These are phyloP conservation scores for Myxozyma neotropica DNA, from an alignment of 805 yeast species.

Conservation along the genomic window DNA sequence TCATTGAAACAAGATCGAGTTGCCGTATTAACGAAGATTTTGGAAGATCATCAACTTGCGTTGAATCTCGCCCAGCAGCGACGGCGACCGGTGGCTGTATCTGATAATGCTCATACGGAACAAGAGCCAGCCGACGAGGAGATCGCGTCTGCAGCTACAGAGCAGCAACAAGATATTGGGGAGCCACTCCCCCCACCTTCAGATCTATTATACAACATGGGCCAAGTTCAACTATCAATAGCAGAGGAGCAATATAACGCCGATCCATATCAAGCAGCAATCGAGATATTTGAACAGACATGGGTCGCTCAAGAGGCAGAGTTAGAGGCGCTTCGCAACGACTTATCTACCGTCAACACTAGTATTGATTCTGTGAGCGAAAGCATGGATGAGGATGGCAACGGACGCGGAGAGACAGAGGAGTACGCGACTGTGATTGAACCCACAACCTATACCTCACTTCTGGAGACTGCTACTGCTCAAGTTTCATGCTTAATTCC, in stretches of 20 bases:
- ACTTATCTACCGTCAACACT: neutral
- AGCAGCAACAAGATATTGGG: neutral
- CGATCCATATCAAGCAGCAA: constrained; percentile 19
- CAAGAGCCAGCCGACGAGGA: no score
- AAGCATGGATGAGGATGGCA: neutral
- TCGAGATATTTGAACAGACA: constrained; percentile 25
- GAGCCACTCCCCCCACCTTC: constrained; percentile 11
- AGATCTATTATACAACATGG: constrained; percentile 32
- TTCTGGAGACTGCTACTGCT: constrained; percentile 32
- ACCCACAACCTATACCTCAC: constrained; percentile 29
- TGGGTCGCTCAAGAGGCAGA: constrained; percentile 26
- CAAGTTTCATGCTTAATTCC: constrained; percentile 30
- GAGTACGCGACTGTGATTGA: constrained; percentile 32
- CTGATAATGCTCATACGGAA: no score
- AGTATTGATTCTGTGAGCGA: constrained; percentile 1
- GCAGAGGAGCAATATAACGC: constrained; percentile 30
- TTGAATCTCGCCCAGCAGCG: constrained; percentile 8
- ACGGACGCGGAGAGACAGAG: constrained; percentile 5
- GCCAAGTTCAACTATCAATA: constrained; percentile 27
- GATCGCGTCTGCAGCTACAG: neutral
- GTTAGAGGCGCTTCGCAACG: constrained; percentile 6
- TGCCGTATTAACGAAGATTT: constrained; percentile 13
- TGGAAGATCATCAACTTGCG: constrained; percentile 26
- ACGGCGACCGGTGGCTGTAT: neutral
- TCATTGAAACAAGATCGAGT: constrained; percentile 19